Base-by-base conservation (phyloP, 345 rosid species). In the Sonneratia alba region DNA sequence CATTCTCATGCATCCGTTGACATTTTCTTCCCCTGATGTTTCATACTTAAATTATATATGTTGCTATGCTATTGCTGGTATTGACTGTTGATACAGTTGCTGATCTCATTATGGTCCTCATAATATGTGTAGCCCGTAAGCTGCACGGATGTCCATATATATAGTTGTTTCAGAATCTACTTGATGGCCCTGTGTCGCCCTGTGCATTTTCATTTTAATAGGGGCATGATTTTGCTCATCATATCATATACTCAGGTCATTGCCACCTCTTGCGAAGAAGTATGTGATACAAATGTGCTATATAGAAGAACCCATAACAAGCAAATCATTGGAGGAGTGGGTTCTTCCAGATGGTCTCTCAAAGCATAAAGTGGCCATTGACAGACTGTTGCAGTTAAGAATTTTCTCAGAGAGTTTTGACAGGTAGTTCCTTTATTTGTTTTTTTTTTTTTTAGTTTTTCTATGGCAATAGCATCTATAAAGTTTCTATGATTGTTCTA, bases 251-350 rank as follows among this genome's bases (percentile, higher is more conserved):
- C 15, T 71, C 74, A 94, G 97, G 91, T 95, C 99, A 21, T 24
- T 92, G 75, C 96, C 96, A 2, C 99, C 97, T 14, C 78, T 95
- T 10, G 97, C 92, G 6, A 95, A 95, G 97, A 92, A 87, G 76
- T 90, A 95, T 77, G 96, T 89, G 70, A 64, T 90, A 24, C 87
- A 82, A 76, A 80, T 90, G 85, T 61, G 92, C 73, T 95, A 79
- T 84, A 74, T 83, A 45, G 83, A 87, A 63, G 84, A 79, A 71
- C 71, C 91, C 0, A 79, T 90, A 7, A 67, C 87, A 36, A 82
- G 85, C 56, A 85, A 81, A 77, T 71, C 75, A 75, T 70, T 95
- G 77, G 88, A 87, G 69, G 96, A 90, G 64, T 90, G 99, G 97
- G 83, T 92, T 56, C 87, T 92, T 71, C 68, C 88, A 6, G 97